Percentiles rank a stretch among this genome's conserved stretches.
phyloP scores from a whole-genome alignment of 2,329 filamentous ascomycete species.

The Hypoxylon sp. region DNA sequence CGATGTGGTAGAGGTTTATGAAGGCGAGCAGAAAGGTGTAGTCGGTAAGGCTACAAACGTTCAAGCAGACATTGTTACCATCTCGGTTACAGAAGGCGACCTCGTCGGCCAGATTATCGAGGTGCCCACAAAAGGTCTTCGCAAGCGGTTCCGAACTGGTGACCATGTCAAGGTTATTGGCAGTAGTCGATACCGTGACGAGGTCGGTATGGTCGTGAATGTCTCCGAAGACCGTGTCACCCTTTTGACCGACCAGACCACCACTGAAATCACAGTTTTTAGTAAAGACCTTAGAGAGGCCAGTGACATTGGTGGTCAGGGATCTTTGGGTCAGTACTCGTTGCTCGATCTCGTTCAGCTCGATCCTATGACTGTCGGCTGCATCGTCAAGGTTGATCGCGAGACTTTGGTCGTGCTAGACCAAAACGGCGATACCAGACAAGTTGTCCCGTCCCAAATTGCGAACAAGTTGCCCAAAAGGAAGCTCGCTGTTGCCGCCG shows the following conservation, averaged over 20 bases:
- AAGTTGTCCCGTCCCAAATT: slow-evolving; percentile 89
- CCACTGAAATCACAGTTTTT: slow-evolving; percentile 95
- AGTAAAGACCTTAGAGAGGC: slow-evolving; percentile 96
- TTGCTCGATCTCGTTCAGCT: slow-evolving; percentile 95
- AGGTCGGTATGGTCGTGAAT: slow-evolving; percentile 96
- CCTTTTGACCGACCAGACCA: slow-evolving; percentile 89
- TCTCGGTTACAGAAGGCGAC: slow-evolving; percentile 84
- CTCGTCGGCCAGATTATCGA: slow-evolving; percentile 86
- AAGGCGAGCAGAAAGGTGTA: slow-evolving; percentile 93
- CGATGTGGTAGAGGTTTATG: slow-evolving; percentile 95
- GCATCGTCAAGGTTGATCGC: slow-evolving; percentile 92
- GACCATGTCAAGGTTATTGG: slow-evolving; percentile 99
- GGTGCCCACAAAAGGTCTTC: slow-evolving; percentile 88
- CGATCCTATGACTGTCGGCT: slow-evolving; percentile 90
- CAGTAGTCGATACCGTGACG: slow-evolving; percentile 90
- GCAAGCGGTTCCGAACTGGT: slow-evolving; percentile 91
- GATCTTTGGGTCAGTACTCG: slow-evolving; percentile 85
- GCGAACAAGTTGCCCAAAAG: slow-evolving; percentile 86
- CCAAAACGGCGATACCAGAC: slow-evolving; percentile 84
- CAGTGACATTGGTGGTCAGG: slow-evolving; percentile 87
- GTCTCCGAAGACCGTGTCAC: slow-evolving; percentile 93
- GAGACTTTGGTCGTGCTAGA: slow-evolving; percentile 91
- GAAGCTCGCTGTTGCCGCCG: slow-evolving; percentile 86
- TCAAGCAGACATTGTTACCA: slow-evolving; percentile 89
- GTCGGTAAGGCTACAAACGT: slow-evolving; percentile 86